Conservation (phyloP, 225 moss, liverwort and hornwort genomes). For the Asterella californica region DNA sequence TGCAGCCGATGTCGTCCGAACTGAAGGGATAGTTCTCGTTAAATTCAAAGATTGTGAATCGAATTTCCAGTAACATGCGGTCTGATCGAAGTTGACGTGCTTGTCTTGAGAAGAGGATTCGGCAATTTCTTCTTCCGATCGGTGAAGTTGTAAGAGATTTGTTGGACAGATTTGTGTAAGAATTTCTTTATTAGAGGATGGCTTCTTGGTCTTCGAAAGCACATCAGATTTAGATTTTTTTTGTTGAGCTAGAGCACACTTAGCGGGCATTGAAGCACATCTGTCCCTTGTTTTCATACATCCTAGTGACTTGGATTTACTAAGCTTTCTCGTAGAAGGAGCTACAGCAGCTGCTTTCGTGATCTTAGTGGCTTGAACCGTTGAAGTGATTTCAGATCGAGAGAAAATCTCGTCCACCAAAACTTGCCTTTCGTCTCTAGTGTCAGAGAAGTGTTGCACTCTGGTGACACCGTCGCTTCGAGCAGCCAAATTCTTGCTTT, state of each 20-base stretch:
- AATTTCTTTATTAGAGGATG: slow-evolving; percentile 19
- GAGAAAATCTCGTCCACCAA: slow-evolving; percentile 15
- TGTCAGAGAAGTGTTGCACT: slow-evolving; percentile 2
- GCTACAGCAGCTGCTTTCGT: neutral
- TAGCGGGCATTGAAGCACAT: slow-evolving; percentile 8
- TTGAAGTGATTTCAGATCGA: slow-evolving; percentile 15
- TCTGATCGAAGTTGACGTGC: slow-evolving; percentile 22
- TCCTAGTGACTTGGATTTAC: slow-evolving; percentile 24
- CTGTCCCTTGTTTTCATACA: slow-evolving; percentile 5
- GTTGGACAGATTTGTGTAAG: slow-evolving; percentile 13
- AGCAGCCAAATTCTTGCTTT: neutral
- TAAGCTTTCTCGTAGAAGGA: neutral
- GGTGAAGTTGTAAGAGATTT: slow-evolving; percentile 20
- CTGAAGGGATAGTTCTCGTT: too few relatives aligned
- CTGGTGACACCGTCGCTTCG: neutral
- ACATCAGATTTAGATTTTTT: too few relatives aligned
- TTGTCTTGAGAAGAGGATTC: slow-evolving; percentile 23
- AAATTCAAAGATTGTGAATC: too few relatives aligned
- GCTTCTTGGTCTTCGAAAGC: slow-evolving; percentile 37
- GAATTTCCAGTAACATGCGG: slow-evolving; percentile 11
- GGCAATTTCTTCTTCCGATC: slow-evolving; percentile 29
- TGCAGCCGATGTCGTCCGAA: too few relatives aligned
- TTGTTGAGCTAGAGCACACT: slow-evolving; percentile 28
- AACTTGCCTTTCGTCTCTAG: neutral
- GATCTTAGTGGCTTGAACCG: neutral